Conservation (phyloP, 257 asterid species). For the Nicotiana tomentosiformis region DNA sequence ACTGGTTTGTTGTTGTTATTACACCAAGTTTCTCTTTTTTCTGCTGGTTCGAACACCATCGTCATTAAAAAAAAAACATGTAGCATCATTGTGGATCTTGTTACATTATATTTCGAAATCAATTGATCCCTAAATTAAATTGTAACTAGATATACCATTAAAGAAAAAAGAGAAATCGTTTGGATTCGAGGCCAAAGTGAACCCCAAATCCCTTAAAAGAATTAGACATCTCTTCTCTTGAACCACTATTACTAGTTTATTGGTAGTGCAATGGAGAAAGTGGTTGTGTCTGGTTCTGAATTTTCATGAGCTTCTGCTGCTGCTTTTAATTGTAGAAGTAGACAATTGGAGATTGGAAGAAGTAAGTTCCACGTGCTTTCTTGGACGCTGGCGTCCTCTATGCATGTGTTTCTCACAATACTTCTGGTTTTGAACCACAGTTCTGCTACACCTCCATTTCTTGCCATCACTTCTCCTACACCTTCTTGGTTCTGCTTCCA, state of each 20-base stretch:
- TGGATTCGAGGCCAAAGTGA: background rate
- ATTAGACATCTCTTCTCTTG: background rate
- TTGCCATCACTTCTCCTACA: conserved; percentile 32
- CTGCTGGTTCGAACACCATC: too few relatives aligned
- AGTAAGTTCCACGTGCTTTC: conserved; percentile 6
- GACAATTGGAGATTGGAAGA: background rate
- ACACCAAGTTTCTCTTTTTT: too few relatives aligned
- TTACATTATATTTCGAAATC: background rate
- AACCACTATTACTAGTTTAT: background rate
- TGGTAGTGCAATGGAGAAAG: background rate
- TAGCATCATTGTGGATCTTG: background rate
- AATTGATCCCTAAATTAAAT: background rate
- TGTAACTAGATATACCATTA: background rate
- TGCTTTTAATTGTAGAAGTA: background rate
- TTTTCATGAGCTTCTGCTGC: background rate
- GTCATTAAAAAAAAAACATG: background rate
- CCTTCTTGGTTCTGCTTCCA: conserved; percentile 22
- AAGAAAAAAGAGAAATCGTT: background rate
- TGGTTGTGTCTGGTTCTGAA: background rate
- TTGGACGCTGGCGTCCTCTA: conserved; percentile 14
- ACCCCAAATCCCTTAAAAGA: background rate
- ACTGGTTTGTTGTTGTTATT: too few relatives aligned
- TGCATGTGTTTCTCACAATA: conserved; percentile 24
- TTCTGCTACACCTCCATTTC: conserved; percentile 27
- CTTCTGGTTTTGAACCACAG: conserved; percentile 17